Evolutionary conservation across 2,329 filamentous ascomycete genomes (phyloP), one percentile per base, ranked within the genome.

Genomic region (Coniella lustricola): DNA sequence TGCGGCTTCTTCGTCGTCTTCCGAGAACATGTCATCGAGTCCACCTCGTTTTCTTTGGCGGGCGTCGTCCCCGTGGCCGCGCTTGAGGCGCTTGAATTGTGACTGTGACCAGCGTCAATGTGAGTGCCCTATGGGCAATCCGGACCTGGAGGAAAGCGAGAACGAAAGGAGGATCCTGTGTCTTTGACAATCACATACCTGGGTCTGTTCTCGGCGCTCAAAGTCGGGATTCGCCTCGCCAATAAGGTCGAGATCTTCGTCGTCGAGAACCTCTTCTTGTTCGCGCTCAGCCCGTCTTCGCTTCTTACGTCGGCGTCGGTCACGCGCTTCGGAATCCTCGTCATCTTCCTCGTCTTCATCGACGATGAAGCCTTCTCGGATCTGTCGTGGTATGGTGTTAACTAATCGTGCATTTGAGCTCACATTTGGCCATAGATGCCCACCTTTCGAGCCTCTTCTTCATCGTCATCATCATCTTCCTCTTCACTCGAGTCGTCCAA

Each of bases 11-110:
- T 95, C 90, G 54, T 97, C 91, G 46, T 96, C 91, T 56, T 95
- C 91, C 32, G 88, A 90, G 66, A 98, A 98, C 56, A 98, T 97
- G 58, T 96, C 85, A 57, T 90, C 85, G 14, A 97, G 79, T 20
- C 85, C 89, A 53, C 85, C 84, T 55, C 83, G 76, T 56, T 71
- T 73, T 21, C 73, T 73, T 18, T 81, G 77, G 43, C 89, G 78
- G 48, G 79, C 81, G 54, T 89, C 84, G 55, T 85, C 84, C 52
- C 86, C 79, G 56, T 91, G 88, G 47, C 93, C 91, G 56, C 89
- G 87, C 74, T 97, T 98, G 48, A 98, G 80, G 35, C 93, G 87
- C 69, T 98, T 98, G 75, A 94, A 95, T 64, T 95, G 94, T 57
- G 85, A 84, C 84, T 95, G 55, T 31, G 31, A 12, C 42, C 22